Evolutionary conservation across 23 red algal genomes (phyloP), one percentile per base, ranked within the genome.

Genomic region (Gracilaria vermiculophylla): DNA sequence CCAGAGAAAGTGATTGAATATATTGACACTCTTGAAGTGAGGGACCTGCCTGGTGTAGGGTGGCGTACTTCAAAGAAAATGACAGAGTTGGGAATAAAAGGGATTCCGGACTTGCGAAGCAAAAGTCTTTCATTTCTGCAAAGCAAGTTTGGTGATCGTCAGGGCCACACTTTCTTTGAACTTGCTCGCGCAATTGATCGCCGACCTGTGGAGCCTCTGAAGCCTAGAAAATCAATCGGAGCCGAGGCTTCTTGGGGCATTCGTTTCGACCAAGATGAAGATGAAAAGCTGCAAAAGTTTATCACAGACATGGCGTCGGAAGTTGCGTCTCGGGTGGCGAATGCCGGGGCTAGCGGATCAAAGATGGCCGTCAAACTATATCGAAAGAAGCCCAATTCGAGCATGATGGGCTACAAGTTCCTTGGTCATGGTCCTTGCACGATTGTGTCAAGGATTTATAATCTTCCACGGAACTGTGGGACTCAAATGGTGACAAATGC

Each of bases 161-260:
- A 78, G 25, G 97, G 93, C 41, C 78, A 62, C 21, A 77, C 62
- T 7, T 71, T 95, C 37, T 75, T 91, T 71, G 86, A 94, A 4
- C 31, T 76, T 17, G 80, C 76, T 28, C 69, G 81, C 21, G 97
- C 92, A 19, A 39, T 85, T 65, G 93, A 95, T 48, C 29, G 51
- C 28, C 69, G 87, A 33, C 89, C 86, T 34, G 80, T 99, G 1
- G 55, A 95, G 53, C 88, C 92, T n/a, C 75, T 96, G 35, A 86
- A 90, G 40, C 93, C 90, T 14, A 80, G 93, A 61, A 91, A 93
- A 74, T 95, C 92, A 2, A 83, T 99, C 35, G 87, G 88, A 14
- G 97, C 97, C 21, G 92, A 95, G 69, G 90, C 90, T 66, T 89
- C 82, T 21, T 99, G 97, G 97, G 97, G 97, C 32, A 89, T 99